Percentiles rank a stretch among this genome's conserved stretches.
phyloP scores from a whole-genome alignment of 352 stramenopile species.

The Globisporangium perplexum region DNA sequence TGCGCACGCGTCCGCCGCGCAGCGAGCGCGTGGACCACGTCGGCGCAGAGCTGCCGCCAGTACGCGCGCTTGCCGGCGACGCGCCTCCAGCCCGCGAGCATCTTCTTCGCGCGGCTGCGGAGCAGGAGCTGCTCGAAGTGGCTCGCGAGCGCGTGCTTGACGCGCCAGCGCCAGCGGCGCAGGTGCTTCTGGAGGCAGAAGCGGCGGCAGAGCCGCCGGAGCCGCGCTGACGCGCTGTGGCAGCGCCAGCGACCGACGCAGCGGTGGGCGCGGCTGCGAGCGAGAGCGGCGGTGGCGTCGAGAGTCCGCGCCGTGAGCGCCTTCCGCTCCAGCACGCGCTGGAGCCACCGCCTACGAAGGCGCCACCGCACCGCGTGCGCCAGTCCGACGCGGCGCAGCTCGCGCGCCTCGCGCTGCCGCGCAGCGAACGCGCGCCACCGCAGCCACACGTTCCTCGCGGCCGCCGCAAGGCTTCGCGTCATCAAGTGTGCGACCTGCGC shows the following conservation, averaged over 20 bases:
- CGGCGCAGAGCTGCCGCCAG: slow-evolving; percentile 20
- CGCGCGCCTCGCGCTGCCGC: slow-evolving; percentile 6
- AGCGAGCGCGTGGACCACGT: slow-evolving; percentile 7
- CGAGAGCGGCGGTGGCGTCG: slow-evolving; percentile 9
- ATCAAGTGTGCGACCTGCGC: not conserved
- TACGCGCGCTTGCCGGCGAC: slow-evolving; percentile 15
- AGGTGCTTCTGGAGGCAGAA: slow-evolving; percentile 42
- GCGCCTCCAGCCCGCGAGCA: slow-evolving; percentile 21
- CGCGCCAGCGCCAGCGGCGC: slow-evolving; percentile 21
- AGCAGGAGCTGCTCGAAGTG: slow-evolving; percentile 26
- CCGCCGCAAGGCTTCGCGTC: not conserved
- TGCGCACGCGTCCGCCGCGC: slow-evolving; percentile 3
- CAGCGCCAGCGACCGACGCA: slow-evolving; percentile 20
- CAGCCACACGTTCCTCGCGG: slow-evolving; percentile 3
- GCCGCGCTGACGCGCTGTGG: slow-evolving; percentile 1
- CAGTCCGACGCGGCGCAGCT: slow-evolving; percentile 3
- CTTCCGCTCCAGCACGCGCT: slow-evolving; percentile 6
- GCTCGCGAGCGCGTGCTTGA: slow-evolving; percentile 22
- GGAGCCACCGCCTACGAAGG: slow-evolving; percentile 20
- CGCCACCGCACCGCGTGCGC: slow-evolving; percentile 16
- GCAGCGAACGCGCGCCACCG: slow-evolving; percentile 17
- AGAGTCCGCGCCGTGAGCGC: slow-evolving; percentile 4
- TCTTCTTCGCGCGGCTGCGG: slow-evolving; percentile 17
- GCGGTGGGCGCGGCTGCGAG: slow-evolving; percentile 9
- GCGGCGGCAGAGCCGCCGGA: slow-evolving; percentile 12